These are phyloP conservation scores for Endothia cerciana DNA, from an alignment of 2,329 filamentous ascomycete species.

Conservation along the genomic window DNA sequence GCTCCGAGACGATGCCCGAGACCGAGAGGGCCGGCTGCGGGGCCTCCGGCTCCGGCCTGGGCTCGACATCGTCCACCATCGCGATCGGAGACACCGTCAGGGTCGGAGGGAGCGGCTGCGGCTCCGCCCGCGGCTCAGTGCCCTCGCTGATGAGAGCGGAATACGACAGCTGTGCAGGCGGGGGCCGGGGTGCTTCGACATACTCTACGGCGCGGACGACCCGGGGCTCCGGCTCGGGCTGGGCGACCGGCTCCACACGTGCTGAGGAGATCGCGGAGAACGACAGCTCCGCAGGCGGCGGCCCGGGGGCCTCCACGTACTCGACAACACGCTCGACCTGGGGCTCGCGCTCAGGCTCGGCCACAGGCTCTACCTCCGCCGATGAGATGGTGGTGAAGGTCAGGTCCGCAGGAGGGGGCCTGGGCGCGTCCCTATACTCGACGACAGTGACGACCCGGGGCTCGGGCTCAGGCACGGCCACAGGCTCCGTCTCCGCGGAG, in stretches of 20 bases:
- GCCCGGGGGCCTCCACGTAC: slow-evolving; percentile 27
- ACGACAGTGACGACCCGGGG: slow-evolving; percentile 25
- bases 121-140: slow-evolving; percentile 41
- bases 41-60: slow-evolving; percentile 31
- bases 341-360: slow-evolving; percentile 28
- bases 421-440: slow-evolving; percentile 29
- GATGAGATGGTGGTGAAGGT: slow-evolving; percentile 28
- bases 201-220: slow-evolving; percentile 31
- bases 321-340: slow-evolving; percentile 25
- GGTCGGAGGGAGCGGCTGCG: slow-evolving; percentile 31
- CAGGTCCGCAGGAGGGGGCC: slow-evolving; percentile 32
- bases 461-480: slow-evolving; percentile 28
- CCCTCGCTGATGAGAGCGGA: slow-evolving; percentile 41
- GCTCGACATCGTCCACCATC: slow-evolving; percentile 34
- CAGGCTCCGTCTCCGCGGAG: slow-evolving; percentile 30
- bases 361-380: slow-evolving; percentile 31
- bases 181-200: slow-evolving; percentile 26
- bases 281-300: slow-evolving; percentile 33
- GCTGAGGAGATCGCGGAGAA: slow-evolving; percentile 30
- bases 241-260: slow-evolving; percentile 33
- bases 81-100: slow-evolving; percentile 31
- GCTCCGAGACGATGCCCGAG: slow-evolving; percentile 38
- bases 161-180: slow-evolving; percentile 36
- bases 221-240: slow-evolving; percentile 31
- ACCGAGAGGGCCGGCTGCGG: slow-evolving; percentile 38